phyloP scores from a whole-genome alignment of 768 basidiomycete genomes.

The Serendipita sp. region DNA sequence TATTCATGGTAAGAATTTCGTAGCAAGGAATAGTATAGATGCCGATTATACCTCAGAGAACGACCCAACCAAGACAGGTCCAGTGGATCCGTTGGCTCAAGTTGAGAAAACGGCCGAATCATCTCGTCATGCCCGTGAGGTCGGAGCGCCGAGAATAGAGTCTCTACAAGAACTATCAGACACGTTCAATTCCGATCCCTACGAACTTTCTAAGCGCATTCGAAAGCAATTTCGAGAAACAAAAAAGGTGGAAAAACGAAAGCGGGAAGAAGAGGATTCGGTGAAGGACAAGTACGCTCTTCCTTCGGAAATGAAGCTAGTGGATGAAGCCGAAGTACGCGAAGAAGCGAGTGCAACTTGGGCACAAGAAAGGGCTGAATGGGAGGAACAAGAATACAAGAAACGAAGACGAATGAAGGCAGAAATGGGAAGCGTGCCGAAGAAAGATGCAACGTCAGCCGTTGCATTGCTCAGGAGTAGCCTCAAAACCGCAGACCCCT shows the following conservation, averaged over 20 bases:
- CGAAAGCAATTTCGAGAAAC: slow-evolving; percentile 74
- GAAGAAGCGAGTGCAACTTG: slow-evolving; percentile 50
- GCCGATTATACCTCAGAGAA: slow-evolving; percentile 35
- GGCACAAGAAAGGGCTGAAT: slow-evolving; percentile 34
- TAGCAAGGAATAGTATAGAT: slow-evolving; percentile 10
- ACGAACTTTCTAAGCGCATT: slow-evolving; percentile 52
- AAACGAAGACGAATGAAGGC: slow-evolving; percentile 10
- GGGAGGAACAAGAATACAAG: slow-evolving; percentile 23
- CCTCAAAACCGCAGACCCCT: slow-evolving; percentile 8
- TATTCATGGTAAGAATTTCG: slow-evolving; percentile 43
- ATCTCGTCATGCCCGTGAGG: slow-evolving; percentile 51
- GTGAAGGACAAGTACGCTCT: slow-evolving; percentile 66
- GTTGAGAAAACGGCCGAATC: slow-evolving; percentile 79
- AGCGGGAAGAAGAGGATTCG: slow-evolving; percentile 49
- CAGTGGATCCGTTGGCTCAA: slow-evolving; percentile 71
- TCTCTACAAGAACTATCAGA: slow-evolving; percentile 62
- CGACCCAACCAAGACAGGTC: slow-evolving; percentile 36
- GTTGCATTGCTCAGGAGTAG: slow-evolving; percentile 9
- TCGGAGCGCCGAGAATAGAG: slow-evolving; percentile 67
- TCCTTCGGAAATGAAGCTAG: slow-evolving; percentile 46
- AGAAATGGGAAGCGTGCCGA: slow-evolving; percentile 7
- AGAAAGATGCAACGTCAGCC: slow-evolving; percentile 8
- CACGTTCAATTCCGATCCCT: slow-evolving; percentile 74
- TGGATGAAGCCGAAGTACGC: slow-evolving; percentile 45
- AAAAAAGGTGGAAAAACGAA: slow-evolving; percentile 63